These are phyloP conservation scores for Ramichloridium luteum DNA, from an alignment of 2,329 filamentous ascomycete species.

Conservation along the genomic window DNA sequence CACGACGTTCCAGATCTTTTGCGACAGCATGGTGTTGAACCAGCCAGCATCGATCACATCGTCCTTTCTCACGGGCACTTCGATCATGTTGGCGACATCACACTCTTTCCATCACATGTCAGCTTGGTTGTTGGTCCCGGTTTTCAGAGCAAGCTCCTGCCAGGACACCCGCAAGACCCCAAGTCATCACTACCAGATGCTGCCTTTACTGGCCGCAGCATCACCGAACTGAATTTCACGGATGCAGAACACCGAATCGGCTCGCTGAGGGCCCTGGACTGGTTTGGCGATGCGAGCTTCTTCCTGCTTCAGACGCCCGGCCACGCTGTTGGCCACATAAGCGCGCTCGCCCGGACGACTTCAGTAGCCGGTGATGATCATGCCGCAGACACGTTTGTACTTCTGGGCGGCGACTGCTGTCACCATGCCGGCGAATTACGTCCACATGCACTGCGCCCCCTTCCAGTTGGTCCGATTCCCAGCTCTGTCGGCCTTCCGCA, in stretches of 20 bases:
- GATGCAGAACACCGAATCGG: slow-evolving; percentile 27
- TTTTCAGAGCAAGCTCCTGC: slow-evolving; percentile 34
- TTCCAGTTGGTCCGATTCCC: slow-evolving; percentile 20
- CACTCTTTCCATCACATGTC: slow-evolving; percentile 34
- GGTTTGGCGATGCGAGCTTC: slow-evolving; percentile 44
- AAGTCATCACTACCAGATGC: slow-evolving; percentile 7
- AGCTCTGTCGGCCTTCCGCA: neutral
- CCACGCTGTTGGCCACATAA: slow-evolving; percentile 39
- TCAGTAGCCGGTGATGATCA: slow-evolving; percentile 6
- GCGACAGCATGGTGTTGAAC: slow-evolving; percentile 11
- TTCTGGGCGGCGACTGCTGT: slow-evolving; percentile 37
- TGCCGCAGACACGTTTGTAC: slow-evolving; percentile 30
- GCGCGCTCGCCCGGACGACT: slow-evolving; percentile 35
- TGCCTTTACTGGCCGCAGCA: slow-evolving; percentile 18
- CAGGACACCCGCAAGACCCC: slow-evolving; percentile 32
- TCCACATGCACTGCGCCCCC: slow-evolving; percentile 31
- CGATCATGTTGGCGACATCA: slow-evolving; percentile 42
- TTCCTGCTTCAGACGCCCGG: slow-evolving; percentile 43
- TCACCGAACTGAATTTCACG: slow-evolving; percentile 24
- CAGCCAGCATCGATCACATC: neutral
- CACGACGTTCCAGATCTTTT: slow-evolving; percentile 13
- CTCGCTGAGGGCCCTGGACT: slow-evolving; percentile 37
- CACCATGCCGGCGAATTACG: slow-evolving; percentile 36
- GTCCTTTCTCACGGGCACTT: slow-evolving; percentile 31
- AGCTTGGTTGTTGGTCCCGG: slow-evolving; percentile 42